phyloP scores from a whole-genome alignment of 371 early-diverging fungal genomes.

The Circinella umbellata region DNA sequence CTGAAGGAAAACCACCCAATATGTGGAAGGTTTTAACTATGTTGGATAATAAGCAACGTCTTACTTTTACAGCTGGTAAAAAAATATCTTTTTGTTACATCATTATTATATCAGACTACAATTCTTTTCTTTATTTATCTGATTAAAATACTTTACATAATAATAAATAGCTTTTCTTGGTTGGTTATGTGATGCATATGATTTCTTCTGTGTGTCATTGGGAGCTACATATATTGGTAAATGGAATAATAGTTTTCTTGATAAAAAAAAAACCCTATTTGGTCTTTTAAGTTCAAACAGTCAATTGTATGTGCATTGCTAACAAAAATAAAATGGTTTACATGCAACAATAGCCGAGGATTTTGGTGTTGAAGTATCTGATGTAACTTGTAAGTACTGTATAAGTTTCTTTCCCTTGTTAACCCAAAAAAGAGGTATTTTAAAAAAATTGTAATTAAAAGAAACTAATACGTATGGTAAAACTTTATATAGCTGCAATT shows the following conservation, averaged over 20 bases:
- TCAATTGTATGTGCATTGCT: no score
- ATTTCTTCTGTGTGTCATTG: constrained; percentile 70
- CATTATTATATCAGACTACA: neutral
- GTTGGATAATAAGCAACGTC: constrained; percentile 40
- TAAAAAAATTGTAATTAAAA: no score
- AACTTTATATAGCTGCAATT: constrained; percentile 42
- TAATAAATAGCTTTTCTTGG: constrained; percentile 63
- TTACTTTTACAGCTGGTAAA: constrained; percentile 52
- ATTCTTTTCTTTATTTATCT: neutral
- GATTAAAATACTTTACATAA: neutral
- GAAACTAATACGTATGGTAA: no score
- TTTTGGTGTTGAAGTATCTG: constrained; percentile 58
- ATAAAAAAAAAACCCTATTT: no score
- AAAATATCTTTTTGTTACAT: neutral
- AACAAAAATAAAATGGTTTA: no score
- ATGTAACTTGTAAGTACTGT: constrained; percentile 51
- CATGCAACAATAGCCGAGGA: constrained; percentile 38
- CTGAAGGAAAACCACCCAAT: constrained; percentile 35
- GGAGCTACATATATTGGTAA: constrained; percentile 48
- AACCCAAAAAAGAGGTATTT: neutral
- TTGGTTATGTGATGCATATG: constrained; percentile 78
- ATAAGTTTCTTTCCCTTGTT: neutral
- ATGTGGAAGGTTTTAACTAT: constrained; percentile 40
- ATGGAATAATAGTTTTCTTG: no score
- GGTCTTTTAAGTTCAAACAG: neutral